Evolutionary conservation across 495 filamentous ascomycete species (phyloP).

Genomic region (Beverwykella pulmonaria): DNA sequence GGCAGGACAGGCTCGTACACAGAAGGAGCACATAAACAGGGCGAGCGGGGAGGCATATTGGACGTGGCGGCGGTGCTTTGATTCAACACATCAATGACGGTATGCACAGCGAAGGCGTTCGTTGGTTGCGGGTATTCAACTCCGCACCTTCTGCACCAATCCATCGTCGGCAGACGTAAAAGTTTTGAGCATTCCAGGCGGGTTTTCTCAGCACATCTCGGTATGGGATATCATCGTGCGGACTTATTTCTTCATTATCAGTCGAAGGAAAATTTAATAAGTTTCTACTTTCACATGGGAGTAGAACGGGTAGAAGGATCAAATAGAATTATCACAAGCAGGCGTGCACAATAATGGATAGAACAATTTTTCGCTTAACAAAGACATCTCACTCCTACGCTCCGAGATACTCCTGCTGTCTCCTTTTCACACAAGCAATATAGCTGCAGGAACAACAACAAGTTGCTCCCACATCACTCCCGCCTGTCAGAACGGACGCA

Average conservation of each 20-base stretch:
- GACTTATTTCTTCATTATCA: too few relatives aligned
- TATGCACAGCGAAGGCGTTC: slow-evolving; percentile 19
- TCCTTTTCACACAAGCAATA: slow-evolving; percentile 3
- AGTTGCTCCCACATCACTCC: neutral
- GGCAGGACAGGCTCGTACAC: too few relatives aligned
- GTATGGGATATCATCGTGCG: too few relatives aligned
- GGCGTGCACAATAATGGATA: neutral
- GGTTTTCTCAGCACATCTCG: too few relatives aligned
- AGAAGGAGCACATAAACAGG: too few relatives aligned
- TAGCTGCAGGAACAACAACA: slow-evolving; percentile 5
- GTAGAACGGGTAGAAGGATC: too few relatives aligned
- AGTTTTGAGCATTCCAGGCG: neutral
- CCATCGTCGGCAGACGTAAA: neutral
- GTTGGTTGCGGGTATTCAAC: slow-evolving; percentile 38
- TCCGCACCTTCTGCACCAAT: slow-evolving; percentile 5
- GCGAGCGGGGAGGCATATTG: neutral
- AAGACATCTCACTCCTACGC: slow-evolving; percentile 31
- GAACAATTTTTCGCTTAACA: slow-evolving; percentile 28
- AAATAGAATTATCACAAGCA: too few relatives aligned
- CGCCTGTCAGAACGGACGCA: neutral
- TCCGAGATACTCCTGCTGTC: slow-evolving; percentile 11
- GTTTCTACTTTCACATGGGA: too few relatives aligned
- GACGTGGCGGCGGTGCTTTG: neutral
- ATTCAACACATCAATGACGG: slow-evolving; percentile 13
- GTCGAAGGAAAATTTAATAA: too few relatives aligned